Evolutionary conservation across 371 early-diverging fungal species (phyloP).

Genomic region (Thermomucor indicae-seudaticae): DNA sequence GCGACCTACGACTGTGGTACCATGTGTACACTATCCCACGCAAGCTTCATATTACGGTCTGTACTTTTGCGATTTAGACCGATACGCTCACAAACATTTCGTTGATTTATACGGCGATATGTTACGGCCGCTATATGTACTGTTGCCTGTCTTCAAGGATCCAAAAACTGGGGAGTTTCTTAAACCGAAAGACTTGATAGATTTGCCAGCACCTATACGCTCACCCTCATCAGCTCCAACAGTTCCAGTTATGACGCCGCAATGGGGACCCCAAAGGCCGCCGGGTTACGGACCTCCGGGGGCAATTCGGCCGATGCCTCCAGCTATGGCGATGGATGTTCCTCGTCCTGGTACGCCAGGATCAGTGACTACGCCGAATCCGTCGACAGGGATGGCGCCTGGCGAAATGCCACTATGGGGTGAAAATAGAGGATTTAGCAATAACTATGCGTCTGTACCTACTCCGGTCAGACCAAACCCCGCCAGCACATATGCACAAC

Average conservation of each 20-base stretch:
- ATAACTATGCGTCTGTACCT: conserved; percentile 7
- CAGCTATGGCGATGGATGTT: too few species aligned
- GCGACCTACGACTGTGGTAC: conserved; percentile 1
- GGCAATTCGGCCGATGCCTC: too few species aligned
- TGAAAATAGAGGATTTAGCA: conserved; percentile 26
- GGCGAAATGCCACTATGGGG: conserved; percentile 26
- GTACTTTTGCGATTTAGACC: conserved; percentile 21
- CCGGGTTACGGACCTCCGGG: too few species aligned
- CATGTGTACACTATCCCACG: conserved; percentile 38
- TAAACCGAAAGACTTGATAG: conserved; percentile 25
- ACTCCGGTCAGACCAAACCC: too few species aligned
- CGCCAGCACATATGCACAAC: conserved; percentile 2
- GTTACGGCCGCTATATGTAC: conserved; percentile 18
- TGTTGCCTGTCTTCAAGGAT: conserved; percentile 31
- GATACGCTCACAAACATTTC: conserved; percentile 16
- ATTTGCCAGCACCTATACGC: neutral
- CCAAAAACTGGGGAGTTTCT: conserved; percentile 8
- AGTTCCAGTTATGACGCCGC: neutral
- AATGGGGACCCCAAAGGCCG: neutral
- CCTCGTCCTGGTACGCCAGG: too few species aligned
- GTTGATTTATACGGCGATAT: conserved; percentile 10
- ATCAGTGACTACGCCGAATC: conserved; percentile 6
- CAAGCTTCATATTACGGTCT: conserved; percentile 20
- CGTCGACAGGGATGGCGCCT: neutral
- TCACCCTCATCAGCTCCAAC: neutral